Base-by-base conservation (phyloP, 805 yeast species). In the Nakazawaea sp. region DNA sequence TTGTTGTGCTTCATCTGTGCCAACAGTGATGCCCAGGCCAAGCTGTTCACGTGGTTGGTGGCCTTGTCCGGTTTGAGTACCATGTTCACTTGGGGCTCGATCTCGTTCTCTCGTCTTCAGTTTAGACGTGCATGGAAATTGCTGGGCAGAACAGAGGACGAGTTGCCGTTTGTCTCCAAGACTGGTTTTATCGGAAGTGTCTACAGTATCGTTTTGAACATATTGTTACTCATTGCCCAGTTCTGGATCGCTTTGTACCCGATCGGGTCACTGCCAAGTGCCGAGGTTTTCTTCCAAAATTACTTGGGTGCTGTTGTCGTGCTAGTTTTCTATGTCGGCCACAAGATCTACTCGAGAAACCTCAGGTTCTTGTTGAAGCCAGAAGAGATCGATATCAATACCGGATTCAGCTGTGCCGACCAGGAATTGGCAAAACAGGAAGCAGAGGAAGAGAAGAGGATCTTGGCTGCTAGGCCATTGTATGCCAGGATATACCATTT, bases 241-340 rank as follows among this genome's bases (percentile, higher is more conserved):
- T 75, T 78, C 54, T 78, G 82, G 79, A 70, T 78, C 33, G 80
- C 83, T 7, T 55, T 78, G 35, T 76, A 65, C 51, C 83, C 86
- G 33, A 56, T 79, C 35, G 76, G 70, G 2, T 60, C 18, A 5
- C 11, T 27, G 8, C 69, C 74, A 29, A 62, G 56, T 50, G 78
- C 78, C 6, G 42, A 52, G 27, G 52, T 47, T 25, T 80, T 80
- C 64, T 80, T 80, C 63, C 59, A 64, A 45, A 58, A 70, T n/a
- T 78, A 73, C 52, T 58, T 80, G 45, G 69, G 82, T 4, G 61
- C 64, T 40, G 79, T 78, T 12, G 63, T 78, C 34, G 62, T 75
- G 20, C 18, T 78, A 23, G 68, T 54, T 2, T 66, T 69, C 52
- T 79, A 70, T 56, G 13, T 72, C 17, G 70, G 61, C 39, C 81